Evolutionary conservation across 2,329 filamentous ascomycete species (phyloP).

Genomic region (Colletotrichum gloeosporioides): DNA sequence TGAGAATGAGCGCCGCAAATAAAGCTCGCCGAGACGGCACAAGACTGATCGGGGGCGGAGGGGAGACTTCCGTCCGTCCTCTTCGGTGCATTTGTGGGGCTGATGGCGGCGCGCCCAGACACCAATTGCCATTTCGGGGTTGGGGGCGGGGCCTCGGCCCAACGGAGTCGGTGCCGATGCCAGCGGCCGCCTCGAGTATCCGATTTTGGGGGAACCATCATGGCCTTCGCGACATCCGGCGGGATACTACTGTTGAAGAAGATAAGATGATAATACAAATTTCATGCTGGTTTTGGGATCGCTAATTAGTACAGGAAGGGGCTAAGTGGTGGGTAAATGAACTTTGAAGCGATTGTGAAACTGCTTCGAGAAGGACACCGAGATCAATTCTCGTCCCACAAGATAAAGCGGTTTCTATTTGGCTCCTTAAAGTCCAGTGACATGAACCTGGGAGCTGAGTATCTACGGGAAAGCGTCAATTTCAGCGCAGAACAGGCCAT

Average conservation of each 20-base stretch:
- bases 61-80: background rate
- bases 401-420: background rate
- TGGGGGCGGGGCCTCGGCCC: background rate
- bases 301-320: background rate
- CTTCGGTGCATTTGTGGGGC: background rate
- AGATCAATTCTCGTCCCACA: background rate
- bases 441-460: background rate
- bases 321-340: background rate
- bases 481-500: background rate
- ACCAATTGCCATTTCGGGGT: background rate
- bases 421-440: background rate
- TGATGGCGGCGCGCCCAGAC: background rate
- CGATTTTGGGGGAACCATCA: background rate
- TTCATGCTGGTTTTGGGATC: background rate
- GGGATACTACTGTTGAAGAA: background rate
- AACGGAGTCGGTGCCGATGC: background rate
- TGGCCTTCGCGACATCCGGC: background rate
- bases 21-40: background rate
- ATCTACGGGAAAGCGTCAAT: background rate
- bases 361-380: background rate
- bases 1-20: background rate
- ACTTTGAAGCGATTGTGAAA: background rate
- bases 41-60: background rate
- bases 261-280: background rate
- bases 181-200: background rate